These are phyloP conservation scores for Tetrapyrgos nigripes DNA, from an alignment of 1,284 basidiomycete genomes.

Conservation along the genomic window DNA sequence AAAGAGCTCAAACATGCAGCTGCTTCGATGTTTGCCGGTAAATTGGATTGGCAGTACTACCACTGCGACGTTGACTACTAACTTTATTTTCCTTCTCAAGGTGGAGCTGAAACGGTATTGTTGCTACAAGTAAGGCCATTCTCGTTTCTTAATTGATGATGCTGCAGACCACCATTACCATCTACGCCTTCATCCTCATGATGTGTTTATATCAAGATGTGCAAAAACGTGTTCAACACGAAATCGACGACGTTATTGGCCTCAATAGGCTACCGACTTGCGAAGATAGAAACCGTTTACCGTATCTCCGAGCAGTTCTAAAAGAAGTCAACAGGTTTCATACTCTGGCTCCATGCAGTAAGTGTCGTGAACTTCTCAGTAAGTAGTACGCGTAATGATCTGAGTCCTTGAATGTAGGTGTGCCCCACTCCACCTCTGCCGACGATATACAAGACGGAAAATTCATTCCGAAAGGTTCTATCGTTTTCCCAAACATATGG, in stretches of 20 bases:
- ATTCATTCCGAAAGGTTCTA: constrained; percentile 6
- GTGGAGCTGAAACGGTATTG: background rate
- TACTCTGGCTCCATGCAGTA: background rate
- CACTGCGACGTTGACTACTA: background rate
- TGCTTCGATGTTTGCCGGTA: background rate
- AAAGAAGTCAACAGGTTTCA: constrained; percentile 10
- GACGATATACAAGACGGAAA: constrained; percentile 5
- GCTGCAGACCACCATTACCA: background rate
- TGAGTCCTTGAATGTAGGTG: background rate
- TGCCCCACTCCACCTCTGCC: background rate
- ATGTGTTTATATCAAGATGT: constrained; percentile 1
- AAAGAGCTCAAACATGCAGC: background rate
- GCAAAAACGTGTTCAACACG: background rate
- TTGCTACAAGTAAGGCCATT: background rate
- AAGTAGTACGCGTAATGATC: background rate
- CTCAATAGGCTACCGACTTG: background rate
- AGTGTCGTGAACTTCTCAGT: background rate
- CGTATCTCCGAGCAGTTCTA: constrained; percentile 1
- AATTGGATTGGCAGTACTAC: background rate
- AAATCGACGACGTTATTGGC: constrained; percentile 5
- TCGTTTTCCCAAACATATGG: constrained; percentile 6
- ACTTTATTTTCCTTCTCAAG: background rate
- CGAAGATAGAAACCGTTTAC: background rate
- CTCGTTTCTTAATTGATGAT: background rate
- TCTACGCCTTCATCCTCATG: background rate